Conservation (phyloP, 2,329 filamentous ascomycete genomes). For the Pleochaeta shiraiana region DNA sequence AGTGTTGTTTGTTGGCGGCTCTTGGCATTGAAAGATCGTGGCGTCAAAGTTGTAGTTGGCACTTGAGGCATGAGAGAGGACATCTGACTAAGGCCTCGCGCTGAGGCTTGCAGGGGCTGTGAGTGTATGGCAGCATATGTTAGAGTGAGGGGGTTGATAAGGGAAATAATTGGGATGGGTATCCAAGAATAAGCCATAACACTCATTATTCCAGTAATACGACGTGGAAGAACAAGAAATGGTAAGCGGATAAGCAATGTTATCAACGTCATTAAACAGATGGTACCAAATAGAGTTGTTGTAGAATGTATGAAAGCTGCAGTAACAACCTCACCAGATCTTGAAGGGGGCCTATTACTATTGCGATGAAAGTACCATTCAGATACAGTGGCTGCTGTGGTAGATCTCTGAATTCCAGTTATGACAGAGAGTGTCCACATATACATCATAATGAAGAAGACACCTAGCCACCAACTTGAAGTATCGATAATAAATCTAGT, state of each 20-base stretch:
- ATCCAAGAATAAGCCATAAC: conserved; percentile 58
- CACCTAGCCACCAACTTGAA: conserved; percentile 89
- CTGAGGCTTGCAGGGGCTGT: conserved; percentile 54
- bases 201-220: conserved; percentile 39
- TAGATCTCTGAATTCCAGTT: conserved; percentile 71
- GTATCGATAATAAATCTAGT: conserved; percentile 60
- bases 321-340: conserved; percentile 58
- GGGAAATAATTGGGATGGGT: conserved; percentile 60
- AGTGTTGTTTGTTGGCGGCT: conserved; percentile 30
- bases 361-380: conserved; percentile 99
- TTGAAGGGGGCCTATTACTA: conserved; percentile 44
- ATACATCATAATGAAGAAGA: conserved; percentile 81
- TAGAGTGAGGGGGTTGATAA: conserved; percentile 80
- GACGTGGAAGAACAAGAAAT: conserved; percentile 58
- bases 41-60: conserved; percentile 50
- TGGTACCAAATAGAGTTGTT: conserved; percentile 77
- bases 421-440: conserved; percentile 85
- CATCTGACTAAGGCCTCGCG: conserved; percentile 61
- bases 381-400: conserved; percentile 83
- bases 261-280: conserved; percentile 70
- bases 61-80: conserved; percentile 52
- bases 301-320: conserved; percentile 65
- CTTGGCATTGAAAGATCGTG: conserved; percentile 26
- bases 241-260: conserved; percentile 66
- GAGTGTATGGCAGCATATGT: conserved; percentile 93